Evolutionary conservation across 495 filamentous ascomycete species (phyloP), one percentile per base, ranked within the genome.

Genomic region (Penicillium subrubescens): DNA sequence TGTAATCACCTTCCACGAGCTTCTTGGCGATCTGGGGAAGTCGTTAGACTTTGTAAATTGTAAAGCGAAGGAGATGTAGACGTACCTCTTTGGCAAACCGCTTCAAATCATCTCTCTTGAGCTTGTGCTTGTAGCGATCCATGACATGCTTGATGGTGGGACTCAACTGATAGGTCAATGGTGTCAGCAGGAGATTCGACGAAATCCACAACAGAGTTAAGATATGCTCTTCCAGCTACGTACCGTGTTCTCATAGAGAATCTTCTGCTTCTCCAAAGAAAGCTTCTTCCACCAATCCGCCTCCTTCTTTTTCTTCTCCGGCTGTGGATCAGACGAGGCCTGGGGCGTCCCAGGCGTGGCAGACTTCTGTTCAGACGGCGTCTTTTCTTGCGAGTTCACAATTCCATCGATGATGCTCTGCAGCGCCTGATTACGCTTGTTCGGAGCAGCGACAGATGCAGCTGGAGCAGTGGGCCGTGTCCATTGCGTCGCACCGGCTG

Each of bases 241-340:
- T 81, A 95, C 92, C 19, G 93, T 94, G 71, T 92, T 93, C 73
- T 96, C 93, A 67, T 97, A 97, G 4, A 96, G 81, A 77, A 92
- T 96, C 84, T 92, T 94, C 74, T 93, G 89, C 76, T 97, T 97
- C 59, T 97, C 92, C 64, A 91, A 79, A 19, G 88, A 82, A 60
- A 89, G 84, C 69, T 84, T 88, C 66, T 87, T 84, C 94, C 94
- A 98, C 75, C 91, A 94, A 60, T 95, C 92, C 39, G 74, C 76
- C 8, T 78, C 77, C 62, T 87, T 86, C 71, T 59, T 64, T 52
- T 88, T 90, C 57, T 85, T 85, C 60, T 89, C 86, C 48, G 87
- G 85, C 6, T 82, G 82, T 3, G 82, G 82, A 14, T 85, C 85
- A 27, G 80, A 84, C 6, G 66, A 66, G 12, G 77, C 74, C 52